Percentiles rank a stretch among this genome's conserved stretches.
These are phyloP conservation scores for Sphaerobolus stellatus DNA, from an alignment of 1,284 basidiomycete species.

Conservation along the genomic window DNA sequence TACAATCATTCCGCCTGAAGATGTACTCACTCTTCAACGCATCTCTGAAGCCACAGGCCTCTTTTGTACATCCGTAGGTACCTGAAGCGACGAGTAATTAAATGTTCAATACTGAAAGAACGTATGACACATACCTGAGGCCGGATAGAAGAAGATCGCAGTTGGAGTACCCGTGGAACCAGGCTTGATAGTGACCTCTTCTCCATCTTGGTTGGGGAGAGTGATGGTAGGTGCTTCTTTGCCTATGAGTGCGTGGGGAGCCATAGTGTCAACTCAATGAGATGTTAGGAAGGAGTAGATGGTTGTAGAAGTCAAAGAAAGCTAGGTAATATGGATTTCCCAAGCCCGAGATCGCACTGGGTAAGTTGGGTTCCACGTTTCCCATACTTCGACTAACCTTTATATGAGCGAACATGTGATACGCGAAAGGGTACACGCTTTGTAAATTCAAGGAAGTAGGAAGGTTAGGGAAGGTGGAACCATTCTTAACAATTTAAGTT, in stretches of 20 bases:
- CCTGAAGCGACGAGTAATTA: slow-evolving; percentile 37
- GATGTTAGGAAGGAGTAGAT: too few species aligned
- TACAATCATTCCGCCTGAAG: neutral
- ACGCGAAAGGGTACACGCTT: too few species aligned
- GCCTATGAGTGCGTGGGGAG: slow-evolving; percentile 45
- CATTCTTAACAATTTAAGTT: too few species aligned
- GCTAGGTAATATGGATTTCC: too few species aligned
- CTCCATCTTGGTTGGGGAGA: slow-evolving; percentile 49
- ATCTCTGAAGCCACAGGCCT: slow-evolving; percentile 79
- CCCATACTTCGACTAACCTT: too few species aligned
- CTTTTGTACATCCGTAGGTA: slow-evolving; percentile 71
- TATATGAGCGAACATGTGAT: too few species aligned
- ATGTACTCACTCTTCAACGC: slow-evolving; percentile 55
- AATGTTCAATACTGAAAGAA: slow-evolving; percentile 1
- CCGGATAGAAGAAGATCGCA: slow-evolving; percentile 75
- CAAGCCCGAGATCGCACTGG: too few species aligned
- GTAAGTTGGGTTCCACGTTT: too few species aligned
- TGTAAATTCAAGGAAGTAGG: too few species aligned
- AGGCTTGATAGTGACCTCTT: slow-evolving; percentile 49
- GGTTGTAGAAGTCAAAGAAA: too few species aligned
- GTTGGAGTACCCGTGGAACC: slow-evolving; percentile 49
- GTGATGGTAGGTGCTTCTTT: slow-evolving; percentile 52
- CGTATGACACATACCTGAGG: slow-evolving; percentile 46
- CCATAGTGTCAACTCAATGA: too few species aligned
- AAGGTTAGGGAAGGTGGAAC: too few species aligned